Percentiles rank a stretch among this genome's conserved stretches.
phyloP scores from a whole-genome alignment of 1,284 basidiomycete genomes.

The Mrakiaceae sp. region DNA sequence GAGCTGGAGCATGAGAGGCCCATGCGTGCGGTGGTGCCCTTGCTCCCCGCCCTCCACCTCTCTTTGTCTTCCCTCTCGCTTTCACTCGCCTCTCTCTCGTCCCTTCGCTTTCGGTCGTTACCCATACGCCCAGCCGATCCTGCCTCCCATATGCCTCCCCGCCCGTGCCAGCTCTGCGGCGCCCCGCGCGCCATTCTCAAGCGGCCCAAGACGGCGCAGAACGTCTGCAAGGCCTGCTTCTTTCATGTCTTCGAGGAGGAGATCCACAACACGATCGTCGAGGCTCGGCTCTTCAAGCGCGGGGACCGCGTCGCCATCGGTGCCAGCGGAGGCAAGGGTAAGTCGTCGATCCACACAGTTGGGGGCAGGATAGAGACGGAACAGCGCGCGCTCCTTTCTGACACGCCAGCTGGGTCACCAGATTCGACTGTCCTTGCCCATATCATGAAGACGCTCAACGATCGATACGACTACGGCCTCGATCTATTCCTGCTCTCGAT shows the following conservation, averaged over 20 bases:
- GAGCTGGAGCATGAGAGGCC: no score
- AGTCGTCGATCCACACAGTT: slow-evolving; percentile 13
- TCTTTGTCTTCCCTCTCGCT: no score
- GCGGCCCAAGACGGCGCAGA: slow-evolving; percentile 92
- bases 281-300: slow-evolving; percentile 69
- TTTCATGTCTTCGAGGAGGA: slow-evolving; percentile 97
- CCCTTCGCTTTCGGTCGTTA: no score
- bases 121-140: no score
- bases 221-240: slow-evolving; percentile 91
- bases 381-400: slow-evolving; percentile 37
- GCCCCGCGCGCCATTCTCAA: slow-evolving; percentile 75
- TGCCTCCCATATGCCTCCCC: slow-evolving; percentile 5
- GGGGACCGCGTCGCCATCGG: slow-evolving; percentile 95
- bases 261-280: slow-evolving; percentile 86
- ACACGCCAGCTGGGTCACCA: slow-evolving; percentile 31
- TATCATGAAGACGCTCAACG: slow-evolving; percentile 91
- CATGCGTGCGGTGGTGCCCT: no score
- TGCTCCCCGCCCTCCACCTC: no score
- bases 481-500: slow-evolving; percentile 89
- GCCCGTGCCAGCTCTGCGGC: slow-evolving; percentile 57
- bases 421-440: slow-evolving; percentile 87
- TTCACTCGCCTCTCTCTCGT: no score
- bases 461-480: slow-evolving; percentile 84
- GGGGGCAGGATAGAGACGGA: neutral
- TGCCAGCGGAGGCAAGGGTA: slow-evolving; percentile 95